These are phyloP conservation scores for Cladophialophora carrionii DNA, from an alignment of 2,329 filamentous ascomycete species.

Conservation along the genomic window DNA sequence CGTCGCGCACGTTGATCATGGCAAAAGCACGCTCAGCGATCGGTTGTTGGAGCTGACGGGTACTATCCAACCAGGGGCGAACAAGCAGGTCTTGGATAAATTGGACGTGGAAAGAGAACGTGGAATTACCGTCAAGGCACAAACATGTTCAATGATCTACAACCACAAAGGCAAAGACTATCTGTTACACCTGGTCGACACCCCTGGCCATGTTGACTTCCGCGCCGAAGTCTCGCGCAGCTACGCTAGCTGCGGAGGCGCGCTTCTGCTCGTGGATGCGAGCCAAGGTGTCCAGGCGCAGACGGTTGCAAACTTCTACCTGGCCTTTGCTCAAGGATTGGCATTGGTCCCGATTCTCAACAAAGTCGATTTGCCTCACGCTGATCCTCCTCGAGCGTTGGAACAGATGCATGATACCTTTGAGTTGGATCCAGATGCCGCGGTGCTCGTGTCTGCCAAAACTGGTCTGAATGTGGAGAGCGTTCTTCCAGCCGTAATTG, in stretches of 20 bases:
- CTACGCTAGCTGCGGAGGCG: slow-evolving; percentile 94
- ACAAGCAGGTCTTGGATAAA: slow-evolving; percentile 96
- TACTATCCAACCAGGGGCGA: slow-evolving; percentile 81
- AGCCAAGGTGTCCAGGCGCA: slow-evolving; percentile 97
- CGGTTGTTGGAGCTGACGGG: slow-evolving; percentile 90
- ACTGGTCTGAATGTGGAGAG: slow-evolving; percentile 83
- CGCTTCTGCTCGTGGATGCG: slow-evolving; percentile 88
- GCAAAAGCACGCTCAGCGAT: slow-evolving; percentile 94
- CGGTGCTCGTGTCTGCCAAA: slow-evolving; percentile 84
- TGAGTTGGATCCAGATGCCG: slow-evolving; percentile 78
- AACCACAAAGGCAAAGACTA: slow-evolving; percentile 84
- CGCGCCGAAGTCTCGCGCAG: slow-evolving; percentile 92
- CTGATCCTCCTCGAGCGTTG: slow-evolving; percentile 82
- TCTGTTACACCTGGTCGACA: slow-evolving; percentile 92
- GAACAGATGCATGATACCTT: slow-evolving; percentile 85
- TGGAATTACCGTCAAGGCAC: slow-evolving; percentile 97
- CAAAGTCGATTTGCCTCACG: slow-evolving; percentile 90
- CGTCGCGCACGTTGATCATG: slow-evolving; percentile 97
- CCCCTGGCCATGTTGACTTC: slow-evolving; percentile 96
- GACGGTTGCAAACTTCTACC: slow-evolving; percentile 97
- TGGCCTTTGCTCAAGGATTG: slow-evolving; percentile 90
- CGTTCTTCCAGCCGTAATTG: slow-evolving; percentile 83
- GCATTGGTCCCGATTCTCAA: slow-evolving; percentile 90
- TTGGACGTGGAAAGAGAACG: slow-evolving; percentile 94
- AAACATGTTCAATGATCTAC: slow-evolving; percentile 98